A percentile compares a stretch with the other conserved stretches of the same genome.
phyloP scores from a whole-genome alignment of 345 rosid species.

The Brassica juncea region DNA sequence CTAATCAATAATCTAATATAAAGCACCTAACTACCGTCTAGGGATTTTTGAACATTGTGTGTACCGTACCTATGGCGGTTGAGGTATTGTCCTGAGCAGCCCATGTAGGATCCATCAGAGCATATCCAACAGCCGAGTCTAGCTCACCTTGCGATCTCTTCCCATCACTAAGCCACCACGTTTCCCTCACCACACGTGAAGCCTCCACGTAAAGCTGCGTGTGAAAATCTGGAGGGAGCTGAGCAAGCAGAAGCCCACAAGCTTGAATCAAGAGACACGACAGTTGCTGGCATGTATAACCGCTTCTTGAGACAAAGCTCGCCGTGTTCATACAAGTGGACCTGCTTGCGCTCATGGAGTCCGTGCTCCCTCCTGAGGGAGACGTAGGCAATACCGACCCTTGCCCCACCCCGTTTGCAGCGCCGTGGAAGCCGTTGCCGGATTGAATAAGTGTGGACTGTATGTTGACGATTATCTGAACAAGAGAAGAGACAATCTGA shows the following conservation, averaged over 20 bases:
- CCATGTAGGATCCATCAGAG: slow-evolving; percentile 97
- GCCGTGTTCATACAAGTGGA: slow-evolving; percentile 79
- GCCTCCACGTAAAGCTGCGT: slow-evolving; percentile 82
- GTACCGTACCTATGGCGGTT: slow-evolving; percentile 68
- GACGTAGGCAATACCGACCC: slow-evolving; percentile 85
- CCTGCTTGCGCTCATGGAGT: slow-evolving; percentile 86
- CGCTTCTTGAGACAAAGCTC: slow-evolving; percentile 90
- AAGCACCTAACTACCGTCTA: no score
- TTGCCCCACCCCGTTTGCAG: slow-evolving; percentile 68
- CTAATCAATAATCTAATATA: no score
- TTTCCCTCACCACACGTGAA: slow-evolving; percentile 74
- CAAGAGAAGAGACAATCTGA: slow-evolving; percentile 82
- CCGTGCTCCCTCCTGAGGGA: slow-evolving; percentile 97
- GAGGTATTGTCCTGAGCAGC: slow-evolving; percentile 99
- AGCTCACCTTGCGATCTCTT: slow-evolving; percentile 76
- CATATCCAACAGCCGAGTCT: slow-evolving; percentile 91
- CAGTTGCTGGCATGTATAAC: slow-evolving; percentile 92
- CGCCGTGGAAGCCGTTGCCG: slow-evolving; percentile 79
- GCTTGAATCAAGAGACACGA: slow-evolving; percentile 97
- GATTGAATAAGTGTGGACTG: slow-evolving; percentile 94
- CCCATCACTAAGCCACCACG: slow-evolving; percentile 95
- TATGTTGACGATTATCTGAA: slow-evolving; percentile 87
- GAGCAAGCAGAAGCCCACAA: slow-evolving; percentile 93
- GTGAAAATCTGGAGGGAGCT: slow-evolving; percentile 89
- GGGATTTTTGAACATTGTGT: no score